Evolutionary conservation across 176 grass and related monocot genomes (phyloP).

Genomic region (Aegilops sharonensis): DNA sequence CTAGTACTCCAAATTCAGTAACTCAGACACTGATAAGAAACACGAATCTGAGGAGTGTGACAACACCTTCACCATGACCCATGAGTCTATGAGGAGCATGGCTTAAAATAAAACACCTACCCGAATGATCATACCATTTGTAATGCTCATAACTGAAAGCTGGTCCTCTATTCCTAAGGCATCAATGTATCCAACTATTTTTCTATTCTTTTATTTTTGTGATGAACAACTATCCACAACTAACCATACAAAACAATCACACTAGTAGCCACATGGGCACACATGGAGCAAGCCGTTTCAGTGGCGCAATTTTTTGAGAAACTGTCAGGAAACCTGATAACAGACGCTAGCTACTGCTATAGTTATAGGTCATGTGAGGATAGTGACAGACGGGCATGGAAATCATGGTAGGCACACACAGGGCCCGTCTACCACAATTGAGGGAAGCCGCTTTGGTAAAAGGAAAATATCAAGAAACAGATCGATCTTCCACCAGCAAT

Average conservation of each 20-base stretch:
- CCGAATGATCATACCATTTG: neutral
- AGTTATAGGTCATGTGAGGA: constrained; percentile 4
- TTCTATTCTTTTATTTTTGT: too few species aligned
- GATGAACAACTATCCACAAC: neutral
- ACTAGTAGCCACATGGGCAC: neutral
- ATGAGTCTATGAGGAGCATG: neutral
- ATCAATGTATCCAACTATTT: neutral
- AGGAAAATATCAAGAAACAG: neutral
- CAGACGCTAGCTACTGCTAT: neutral
- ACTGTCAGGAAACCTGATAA: constrained; percentile 7
- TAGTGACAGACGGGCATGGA: neutral
- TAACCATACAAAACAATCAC: neutral
- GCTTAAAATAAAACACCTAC: neutral
- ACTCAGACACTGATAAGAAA: neutral
- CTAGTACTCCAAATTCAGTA: neutral
- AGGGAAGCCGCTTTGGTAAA: neutral
- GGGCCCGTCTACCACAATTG: neutral
- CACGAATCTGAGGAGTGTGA: neutral
- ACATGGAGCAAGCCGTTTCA: neutral
- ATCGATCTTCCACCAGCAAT: neutral
- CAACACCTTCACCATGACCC: neutral
- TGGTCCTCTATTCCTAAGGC: neutral
- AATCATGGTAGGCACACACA: constrained; percentile 9
- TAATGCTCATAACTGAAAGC: neutral
- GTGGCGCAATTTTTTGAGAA: neutral